Evolutionary conservation across 2,329 filamentous ascomycete genomes (phyloP).

Genomic region (Eurotiales sp.): DNA sequence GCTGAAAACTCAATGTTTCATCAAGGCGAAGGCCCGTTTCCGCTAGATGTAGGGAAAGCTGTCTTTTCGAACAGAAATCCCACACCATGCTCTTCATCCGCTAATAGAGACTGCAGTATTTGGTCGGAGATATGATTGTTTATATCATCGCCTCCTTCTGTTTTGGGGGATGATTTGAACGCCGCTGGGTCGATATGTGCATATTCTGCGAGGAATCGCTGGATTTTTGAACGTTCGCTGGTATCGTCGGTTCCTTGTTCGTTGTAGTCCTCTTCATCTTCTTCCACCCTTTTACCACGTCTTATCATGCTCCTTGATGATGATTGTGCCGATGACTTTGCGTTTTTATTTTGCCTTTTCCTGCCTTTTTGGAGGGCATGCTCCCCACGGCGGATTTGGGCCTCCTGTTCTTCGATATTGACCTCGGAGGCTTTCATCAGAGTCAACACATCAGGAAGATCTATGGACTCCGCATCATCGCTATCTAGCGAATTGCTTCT

Average conservation of each 20-base stretch:
- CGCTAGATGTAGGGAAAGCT: constrained; percentile 8
- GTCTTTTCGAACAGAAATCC: constrained; percentile 40
- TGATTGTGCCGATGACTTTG: neutral
- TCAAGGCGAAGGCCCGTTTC: neutral
- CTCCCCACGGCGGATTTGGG: constrained; percentile 22
- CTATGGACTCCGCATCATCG: constrained; percentile 16
- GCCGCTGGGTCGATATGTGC: constrained; percentile 38
- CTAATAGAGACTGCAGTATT: constrained; percentile 30
- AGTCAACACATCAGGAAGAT: constrained; percentile 27
- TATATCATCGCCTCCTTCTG: constrained; percentile 7
- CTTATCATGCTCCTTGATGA: neutral
- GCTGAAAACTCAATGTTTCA: neutral
- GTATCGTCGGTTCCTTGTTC: neutral
- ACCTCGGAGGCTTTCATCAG: constrained; percentile 41
- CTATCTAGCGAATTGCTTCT: constrained; percentile 2
- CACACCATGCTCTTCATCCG: constrained; percentile 37
- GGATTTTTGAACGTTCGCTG: constrained; percentile 28
- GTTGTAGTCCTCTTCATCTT: constrained; percentile 7
- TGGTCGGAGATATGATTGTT: constrained; percentile 18
- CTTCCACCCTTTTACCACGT: neutral
- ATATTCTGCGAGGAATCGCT: constrained; percentile 42
- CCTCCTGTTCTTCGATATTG: constrained; percentile 34
- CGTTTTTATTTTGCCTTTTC: neutral
- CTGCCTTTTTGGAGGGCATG: constrained; percentile 11
- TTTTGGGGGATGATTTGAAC: neutral